Base-by-base conservation (phyloP, 2,329 filamentous ascomycete species). In the Fusarium ramigenum region DNA sequence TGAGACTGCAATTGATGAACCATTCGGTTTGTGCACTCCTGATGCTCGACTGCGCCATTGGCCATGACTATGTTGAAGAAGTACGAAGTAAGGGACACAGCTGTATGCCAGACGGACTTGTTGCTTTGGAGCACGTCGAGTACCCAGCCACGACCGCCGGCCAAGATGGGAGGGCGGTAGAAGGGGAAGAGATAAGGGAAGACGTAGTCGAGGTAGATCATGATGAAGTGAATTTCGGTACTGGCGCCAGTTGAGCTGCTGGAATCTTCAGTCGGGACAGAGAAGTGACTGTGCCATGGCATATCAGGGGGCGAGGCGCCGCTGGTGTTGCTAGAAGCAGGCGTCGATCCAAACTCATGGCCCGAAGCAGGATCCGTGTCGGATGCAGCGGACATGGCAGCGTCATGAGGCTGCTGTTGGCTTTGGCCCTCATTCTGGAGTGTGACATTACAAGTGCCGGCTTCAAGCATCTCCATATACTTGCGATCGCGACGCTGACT, bases 151-250 rank as follows among this genome's bases (percentile, higher is more conserved):
- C 87, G 85, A 19, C 89, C 90, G n/a, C 88, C 87, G 63, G 87
- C 83, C 7, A 88, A 82, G 10, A 90, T 77, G 5, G 84, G 83
- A 2, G 90, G 90, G 6, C 85, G 85, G 79, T 91, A 92, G 77
- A 91, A 89, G 5, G 90, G 90, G 75, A 89, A 91, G 2, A 91
- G 80, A 72, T 90, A 88, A 4, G 90, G 89, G 69, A 91, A 87
- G 25, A 91, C 84, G 70, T 89, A 86, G 78, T 92, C 90, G 50
- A 91, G 83, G 76, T 91, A 92, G 63, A 89, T 84, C 85, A 89
- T 89, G 63, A 88, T 80, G 47, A 87, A 84, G 75, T 84, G 81
- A 2, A 84, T 75, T 59, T 82, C 80, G n/a, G 78, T 77, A 36
- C 78, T 79, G 12, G 74, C 72, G 5, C 74, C 77, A 18, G 60